Percentiles rank a stretch among this genome's conserved stretches.
Evolutionary conservation across 176 grass and related monocot genomes (phyloP).

Genomic region (Aegilops umbellulata): DNA sequence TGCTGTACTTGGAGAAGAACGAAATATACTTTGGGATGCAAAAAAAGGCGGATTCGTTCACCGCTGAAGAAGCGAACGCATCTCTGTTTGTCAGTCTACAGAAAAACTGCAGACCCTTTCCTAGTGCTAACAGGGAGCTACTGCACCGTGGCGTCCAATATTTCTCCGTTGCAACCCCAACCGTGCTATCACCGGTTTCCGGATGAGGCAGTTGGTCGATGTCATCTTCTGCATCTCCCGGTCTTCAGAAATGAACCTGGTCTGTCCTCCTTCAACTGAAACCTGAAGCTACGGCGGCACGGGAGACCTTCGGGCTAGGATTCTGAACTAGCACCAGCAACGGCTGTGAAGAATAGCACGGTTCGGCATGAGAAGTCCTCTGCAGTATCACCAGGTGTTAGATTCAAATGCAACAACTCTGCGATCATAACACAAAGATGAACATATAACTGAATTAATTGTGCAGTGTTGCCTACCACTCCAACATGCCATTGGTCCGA

Average conservation of each 20-base stretch:
- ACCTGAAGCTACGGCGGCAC: conserved; percentile 1
- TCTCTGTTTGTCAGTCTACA: not conserved
- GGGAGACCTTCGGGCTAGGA: conserved; percentile 33
- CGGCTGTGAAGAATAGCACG: conserved; percentile 42
- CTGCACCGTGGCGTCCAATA: not conserved
- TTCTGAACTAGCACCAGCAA: conserved; percentile 80
- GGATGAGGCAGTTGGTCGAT: conserved; percentile 18
- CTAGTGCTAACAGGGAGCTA: conserved; percentile 17
- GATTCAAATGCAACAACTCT: not conserved
- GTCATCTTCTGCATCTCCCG: not conserved
- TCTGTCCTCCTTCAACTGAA: conserved; percentile 26
- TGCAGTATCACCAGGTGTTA: conserved; percentile 35
- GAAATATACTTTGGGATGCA: not conserved
- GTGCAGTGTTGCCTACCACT: conserved; percentile 53
- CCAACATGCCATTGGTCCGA: conserved; percentile 94
- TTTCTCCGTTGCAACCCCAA: conserved; percentile 13
- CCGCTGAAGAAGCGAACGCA: not conserved
- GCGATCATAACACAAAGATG: not conserved
- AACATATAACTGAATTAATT: not conserved
- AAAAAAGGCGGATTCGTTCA: conserved; percentile 13
- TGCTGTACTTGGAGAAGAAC: not conserved
- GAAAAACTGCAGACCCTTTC: not conserved
- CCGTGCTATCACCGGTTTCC: not conserved
- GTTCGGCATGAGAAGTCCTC: conserved; percentile 37
- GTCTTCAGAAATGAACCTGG: conserved; percentile 22